Conservation (phyloP, 2,329 filamentous ascomycete species). For the Hymenoscyphus fraxineus region DNA sequence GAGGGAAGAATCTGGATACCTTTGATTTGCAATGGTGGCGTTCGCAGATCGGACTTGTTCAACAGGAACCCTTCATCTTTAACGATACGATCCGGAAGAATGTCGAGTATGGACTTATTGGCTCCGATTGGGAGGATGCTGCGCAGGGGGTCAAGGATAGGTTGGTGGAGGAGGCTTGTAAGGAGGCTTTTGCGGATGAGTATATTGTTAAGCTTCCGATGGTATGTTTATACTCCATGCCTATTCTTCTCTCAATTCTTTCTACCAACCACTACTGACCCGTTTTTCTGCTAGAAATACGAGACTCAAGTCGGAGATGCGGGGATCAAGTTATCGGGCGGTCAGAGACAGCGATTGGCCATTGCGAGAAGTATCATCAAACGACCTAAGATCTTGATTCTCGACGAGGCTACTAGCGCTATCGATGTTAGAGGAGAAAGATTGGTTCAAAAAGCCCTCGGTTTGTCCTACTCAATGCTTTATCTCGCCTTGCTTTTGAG, state of each 20-base stretch:
- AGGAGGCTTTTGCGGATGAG: conserved; percentile 65
- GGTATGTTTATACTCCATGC: conserved; percentile 32
- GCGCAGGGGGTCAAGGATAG: conserved; percentile 52
- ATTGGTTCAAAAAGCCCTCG: conserved; percentile 48
- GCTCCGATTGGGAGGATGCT: conserved; percentile 50
- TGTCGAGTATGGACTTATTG: conserved; percentile 55
- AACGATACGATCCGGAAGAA: conserved; percentile 63
- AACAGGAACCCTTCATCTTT: conserved; percentile 67
- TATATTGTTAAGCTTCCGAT: conserved; percentile 62
- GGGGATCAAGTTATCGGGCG: conserved; percentile 74
- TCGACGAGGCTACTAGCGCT: conserved; percentile 66
- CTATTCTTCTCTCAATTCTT: background rate
- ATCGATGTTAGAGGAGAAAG: conserved; percentile 44
- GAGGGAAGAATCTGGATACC: conserved; percentile 50
- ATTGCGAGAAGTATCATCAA: conserved; percentile 69
- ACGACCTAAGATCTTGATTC: conserved; percentile 62
- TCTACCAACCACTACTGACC: conserved; percentile 8
- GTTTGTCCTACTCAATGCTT: background rate
- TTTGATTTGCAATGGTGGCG: conserved; percentile 61
- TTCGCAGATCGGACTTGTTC: conserved; percentile 60
- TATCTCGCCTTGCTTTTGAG: background rate
- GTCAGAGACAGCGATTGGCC: conserved; percentile 74
- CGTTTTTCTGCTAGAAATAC: conserved; percentile 51
- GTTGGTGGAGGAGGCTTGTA: conserved; percentile 61
- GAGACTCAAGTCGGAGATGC: conserved; percentile 72